Base-by-base conservation (phyloP, 768 basidiomycete species). In the Kwoniella sp. region DNA sequence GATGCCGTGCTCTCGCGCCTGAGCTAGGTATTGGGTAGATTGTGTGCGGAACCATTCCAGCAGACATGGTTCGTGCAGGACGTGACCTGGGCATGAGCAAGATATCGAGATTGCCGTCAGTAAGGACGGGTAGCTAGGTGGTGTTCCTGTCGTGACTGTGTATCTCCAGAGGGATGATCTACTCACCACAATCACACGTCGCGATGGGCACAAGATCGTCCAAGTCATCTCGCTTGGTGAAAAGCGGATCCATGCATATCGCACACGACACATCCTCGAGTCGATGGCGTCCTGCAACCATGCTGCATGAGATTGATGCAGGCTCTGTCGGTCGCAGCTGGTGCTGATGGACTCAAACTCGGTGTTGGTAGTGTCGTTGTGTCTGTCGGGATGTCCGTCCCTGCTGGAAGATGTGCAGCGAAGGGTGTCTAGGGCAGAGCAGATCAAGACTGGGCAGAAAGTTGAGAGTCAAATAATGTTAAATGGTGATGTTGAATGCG, bases 231-330 rank as follows among this genome's bases (percentile, higher is more conserved):
- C 65, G 38, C 23, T 47, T 37, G 53, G 55, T 63, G 59, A 76
- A 76, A 12, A 76, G 61, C 11, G 68, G 58, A 26, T 76, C 74
- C 58, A 72, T 66, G 52, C 74, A 76, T 60, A 76, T 76, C 58
- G 68, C 72, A 50, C 74, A 76, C 20, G 62, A 45, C 8, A 58
- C 62, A 45, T 74, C 66, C 9, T 71, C 68, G 13, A 67, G 38
- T n/a, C 70, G 67, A 34, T 37, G 67, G 23, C 34, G 52, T n/a
- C n/a, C n/a, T n/a, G n/a, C n/a, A 22, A 65, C 63, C 55, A 67
- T 64, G 26, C 1, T 63, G 30, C 41, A 20, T 45, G 41, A 45
- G 34, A 13, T n/a, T n/a, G n/a, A n/a, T n/a, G n/a, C n/a, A n/a
- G n/a, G n/a, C n/a, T n/a, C n/a, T n/a, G n/a, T n/a, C n/a, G n/a